These are phyloP conservation scores for Penicillium simplicissimum DNA, from an alignment of 495 filamentous ascomycete species.

Conservation along the genomic window DNA sequence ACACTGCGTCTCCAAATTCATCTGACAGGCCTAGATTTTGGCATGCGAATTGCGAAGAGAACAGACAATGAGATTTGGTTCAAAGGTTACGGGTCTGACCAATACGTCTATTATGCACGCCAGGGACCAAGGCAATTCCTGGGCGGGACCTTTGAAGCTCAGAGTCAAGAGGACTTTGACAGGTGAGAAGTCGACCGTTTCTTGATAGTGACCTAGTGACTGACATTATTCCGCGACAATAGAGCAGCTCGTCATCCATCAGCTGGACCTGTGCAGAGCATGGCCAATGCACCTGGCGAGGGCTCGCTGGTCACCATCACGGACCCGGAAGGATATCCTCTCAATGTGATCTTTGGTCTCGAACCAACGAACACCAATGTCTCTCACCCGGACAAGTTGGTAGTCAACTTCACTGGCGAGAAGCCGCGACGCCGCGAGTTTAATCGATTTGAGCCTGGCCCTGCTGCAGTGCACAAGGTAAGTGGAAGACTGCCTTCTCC, in stretches of 20 bases:
- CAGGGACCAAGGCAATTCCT: slow-evolving; percentile 53
- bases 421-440: slow-evolving; percentile 25
- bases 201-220: neutral
- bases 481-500: neutral
- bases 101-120: slow-evolving; percentile 53
- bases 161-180: slow-evolving; percentile 55
- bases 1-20: neutral
- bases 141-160: slow-evolving; percentile 55
- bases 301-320: slow-evolving; percentile 24
- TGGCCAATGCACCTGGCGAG: neutral
- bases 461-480: slow-evolving; percentile 65
- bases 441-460: slow-evolving; percentile 42
- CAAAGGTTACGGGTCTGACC: slow-evolving; percentile 59
- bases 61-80: slow-evolving; percentile 54
- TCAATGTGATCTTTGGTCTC: slow-evolving; percentile 35
- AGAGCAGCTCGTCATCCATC: neutral
- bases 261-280: neutral
- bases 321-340: slow-evolving; percentile 32
- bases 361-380: slow-evolving; percentile 8
- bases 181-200: slow-evolving; percentile 11
- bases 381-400: slow-evolving; percentile 18
- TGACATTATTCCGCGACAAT: neutral
- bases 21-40: slow-evolving; percentile 48
- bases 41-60: slow-evolving; percentile 47
- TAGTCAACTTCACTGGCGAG: slow-evolving; percentile 24